Base-by-base conservation (phyloP, 768 basidiomycete genomes). In the Erythrobasidium yunnanense region DNA sequence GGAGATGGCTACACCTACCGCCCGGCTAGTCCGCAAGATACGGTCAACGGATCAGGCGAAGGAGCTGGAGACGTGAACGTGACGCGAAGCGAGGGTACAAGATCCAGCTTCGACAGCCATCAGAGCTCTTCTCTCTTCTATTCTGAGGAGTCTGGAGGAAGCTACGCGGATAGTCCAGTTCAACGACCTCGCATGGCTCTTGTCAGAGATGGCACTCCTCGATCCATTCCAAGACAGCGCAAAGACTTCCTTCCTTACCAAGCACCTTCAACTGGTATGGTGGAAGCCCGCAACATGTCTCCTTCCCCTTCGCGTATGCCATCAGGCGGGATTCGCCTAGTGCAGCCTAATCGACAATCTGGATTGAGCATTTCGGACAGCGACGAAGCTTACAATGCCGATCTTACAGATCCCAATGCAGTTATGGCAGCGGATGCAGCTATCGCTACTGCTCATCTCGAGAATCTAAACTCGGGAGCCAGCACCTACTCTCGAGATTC, bases 61-160 rank as follows among this genome's bases (percentile, higher is more conserved):
- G 54, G 42, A 4, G 38, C 17, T 29, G 52, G 29, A 1, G 27
- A 20, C 6, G 47, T 54, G 42, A 33, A 58, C 55, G 8, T 45
- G 27, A 8, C 38, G 30, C 23, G 50, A n/a, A 53, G 57, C 23
- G 52, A 66, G 7, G 38, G 56, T 1, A 46, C 65, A 11, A 52
- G 57, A 1, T 67, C 66, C 32, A 71, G 68, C 56, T 71, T 70
- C 65, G 70, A 70, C 47, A 69, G 67, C 29, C 51, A 66, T 5
- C 66, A 60, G 11, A 67, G 65, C 15, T 70, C 68, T 6, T 67
- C 66, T 20, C 56, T 71, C 1, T 73, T 71, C 67, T 73, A 73
- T 67, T 68, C 70, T 17, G 69, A 70, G 33, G 47, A 67, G 3
- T 68, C 69, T 11, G 58, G 45, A n/a, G n/a, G n/a, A 42, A 49